These are phyloP conservation scores for Candida vaughaniae DNA, from an alignment of 805 yeast genomes.

Conservation along the genomic window DNA sequence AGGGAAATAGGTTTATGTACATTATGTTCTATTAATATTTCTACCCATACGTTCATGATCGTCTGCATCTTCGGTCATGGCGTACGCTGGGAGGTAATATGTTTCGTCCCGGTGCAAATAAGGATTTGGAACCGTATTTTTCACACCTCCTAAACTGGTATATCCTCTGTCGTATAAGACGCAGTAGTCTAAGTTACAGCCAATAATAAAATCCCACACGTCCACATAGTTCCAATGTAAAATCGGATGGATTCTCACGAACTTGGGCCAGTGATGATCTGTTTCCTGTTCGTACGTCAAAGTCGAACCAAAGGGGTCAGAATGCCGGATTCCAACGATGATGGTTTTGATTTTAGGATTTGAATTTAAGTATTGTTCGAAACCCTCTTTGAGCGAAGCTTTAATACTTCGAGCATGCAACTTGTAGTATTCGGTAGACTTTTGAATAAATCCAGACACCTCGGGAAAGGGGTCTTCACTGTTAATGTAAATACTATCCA, in stretches of 20 bases:
- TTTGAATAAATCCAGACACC: conserved; percentile 61
- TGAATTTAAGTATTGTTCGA: conserved; percentile 54
- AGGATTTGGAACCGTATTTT: conserved; percentile 74
- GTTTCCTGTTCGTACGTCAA: conserved; percentile 67
- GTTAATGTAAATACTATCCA: conserved; percentile 72
- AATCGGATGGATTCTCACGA: conserved; percentile 82
- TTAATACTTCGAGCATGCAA: conserved; percentile 47
- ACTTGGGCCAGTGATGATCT: conserved; percentile 89
- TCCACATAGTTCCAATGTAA: conserved; percentile 83
- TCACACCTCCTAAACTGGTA: conserved; percentile 83
- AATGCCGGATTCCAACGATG: conserved; percentile 81
- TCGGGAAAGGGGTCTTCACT: conserved; percentile 71
- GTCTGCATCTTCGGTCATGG: conserved; percentile 57
- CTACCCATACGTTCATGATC: conserved; percentile 53
- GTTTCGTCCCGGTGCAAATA: conserved; percentile 26
- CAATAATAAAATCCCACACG: conserved; percentile 79
- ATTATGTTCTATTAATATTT: conserved; percentile 10
- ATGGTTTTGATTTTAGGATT: conserved; percentile 65
- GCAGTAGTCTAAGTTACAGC: conserved; percentile 66
- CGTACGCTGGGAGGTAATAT: conserved; percentile 51
- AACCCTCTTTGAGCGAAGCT: conserved; percentile 65
- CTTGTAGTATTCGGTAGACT: conserved; percentile 53
- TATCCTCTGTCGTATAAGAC: conserved; percentile 76
- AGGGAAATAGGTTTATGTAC: neutral
- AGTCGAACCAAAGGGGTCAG: conserved; percentile 78